Conservation (phyloP, 441 rosid species). For the Hura crepitans region DNA sequence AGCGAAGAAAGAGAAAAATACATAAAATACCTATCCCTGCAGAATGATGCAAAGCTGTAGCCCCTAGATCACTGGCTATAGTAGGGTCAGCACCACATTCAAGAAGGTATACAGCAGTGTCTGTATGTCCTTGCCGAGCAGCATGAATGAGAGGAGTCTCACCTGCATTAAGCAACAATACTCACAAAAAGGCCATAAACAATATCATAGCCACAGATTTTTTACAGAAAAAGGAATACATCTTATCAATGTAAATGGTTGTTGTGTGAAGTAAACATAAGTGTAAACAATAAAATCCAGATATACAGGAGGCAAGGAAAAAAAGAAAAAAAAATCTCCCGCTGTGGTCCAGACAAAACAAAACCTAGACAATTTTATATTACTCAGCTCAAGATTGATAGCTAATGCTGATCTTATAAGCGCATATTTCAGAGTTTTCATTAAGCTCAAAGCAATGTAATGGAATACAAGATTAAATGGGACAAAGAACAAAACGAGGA, state of each 20-base stretch:
- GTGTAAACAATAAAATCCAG: not conserved
- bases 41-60: conserved; percentile 83
- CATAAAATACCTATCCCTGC: conserved; percentile 63
- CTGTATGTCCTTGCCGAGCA: conserved; percentile 80
- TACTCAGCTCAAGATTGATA: not conserved
- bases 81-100: conserved; percentile 69
- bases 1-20: not conserved
- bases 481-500: not conserved
- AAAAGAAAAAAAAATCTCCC: conserved; percentile 1
- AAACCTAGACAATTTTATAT: not conserved
- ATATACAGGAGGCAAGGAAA: too few species aligned
- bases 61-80: conserved; percentile 74
- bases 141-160: conserved; percentile 93
- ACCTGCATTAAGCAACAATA: conserved; percentile 41
- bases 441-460: not conserved
- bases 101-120: conserved; percentile 63
- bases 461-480: not conserved
- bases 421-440: not conserved
- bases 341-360: not conserved
- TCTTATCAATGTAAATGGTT: too few species aligned
- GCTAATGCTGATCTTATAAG: not conserved
- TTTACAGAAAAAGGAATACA: too few species aligned
- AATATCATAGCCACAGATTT: not conserved
- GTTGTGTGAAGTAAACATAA: too few species aligned
- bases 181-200: not conserved